A percentile compares a stretch with the other conserved stretches of the same genome.
These are phyloP conservation scores for Hirschfeldia incana DNA, from an alignment of 345 rosid genomes.

Conservation along the genomic window DNA sequence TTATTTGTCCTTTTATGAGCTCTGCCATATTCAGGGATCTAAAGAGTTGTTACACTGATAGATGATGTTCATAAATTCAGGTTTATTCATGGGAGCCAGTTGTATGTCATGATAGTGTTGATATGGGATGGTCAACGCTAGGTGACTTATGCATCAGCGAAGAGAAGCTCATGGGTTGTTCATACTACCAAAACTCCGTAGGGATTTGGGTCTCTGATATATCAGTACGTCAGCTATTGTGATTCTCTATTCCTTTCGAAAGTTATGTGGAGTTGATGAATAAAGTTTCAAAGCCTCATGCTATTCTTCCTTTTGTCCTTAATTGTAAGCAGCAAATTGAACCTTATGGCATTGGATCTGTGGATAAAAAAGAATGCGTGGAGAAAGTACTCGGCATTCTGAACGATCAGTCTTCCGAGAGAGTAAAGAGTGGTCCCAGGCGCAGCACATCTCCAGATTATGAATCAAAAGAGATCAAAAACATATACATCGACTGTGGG, in stretches of 20 bases:
- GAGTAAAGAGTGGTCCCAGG: conserved; percentile 47
- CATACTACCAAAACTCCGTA: conserved; percentile 73
- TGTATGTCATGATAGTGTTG: conserved; percentile 77
- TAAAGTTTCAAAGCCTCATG: conserved; percentile 6
- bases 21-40: not conserved
- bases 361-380: conserved; percentile 43
- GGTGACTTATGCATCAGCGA: conserved; percentile 86
- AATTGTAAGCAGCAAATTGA: conserved; percentile 61
- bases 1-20: conserved; percentile 17
- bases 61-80: conserved; percentile 46
- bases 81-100: conserved; percentile 99
- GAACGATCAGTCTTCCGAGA: conserved; percentile 49
- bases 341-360: conserved; percentile 63
- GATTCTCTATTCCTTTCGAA: conserved; percentile 13
- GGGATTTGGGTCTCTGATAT: conserved; percentile 91
- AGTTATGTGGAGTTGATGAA: conserved; percentile 10
- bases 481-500: conserved; percentile 95
- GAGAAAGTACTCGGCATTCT: conserved; percentile 51
- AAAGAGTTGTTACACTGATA: conserved; percentile 7
- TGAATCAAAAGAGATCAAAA: conserved; percentile 81
- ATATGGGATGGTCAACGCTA: conserved; percentile 92
- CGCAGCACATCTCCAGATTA: conserved; percentile 65
- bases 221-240: conserved; percentile 50
- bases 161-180: conserved; percentile 86
- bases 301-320: not conserved